These are phyloP conservation scores for Wickerhamiella slavikovae DNA, from an alignment of 805 yeast genomes.

Conservation along the genomic window DNA sequence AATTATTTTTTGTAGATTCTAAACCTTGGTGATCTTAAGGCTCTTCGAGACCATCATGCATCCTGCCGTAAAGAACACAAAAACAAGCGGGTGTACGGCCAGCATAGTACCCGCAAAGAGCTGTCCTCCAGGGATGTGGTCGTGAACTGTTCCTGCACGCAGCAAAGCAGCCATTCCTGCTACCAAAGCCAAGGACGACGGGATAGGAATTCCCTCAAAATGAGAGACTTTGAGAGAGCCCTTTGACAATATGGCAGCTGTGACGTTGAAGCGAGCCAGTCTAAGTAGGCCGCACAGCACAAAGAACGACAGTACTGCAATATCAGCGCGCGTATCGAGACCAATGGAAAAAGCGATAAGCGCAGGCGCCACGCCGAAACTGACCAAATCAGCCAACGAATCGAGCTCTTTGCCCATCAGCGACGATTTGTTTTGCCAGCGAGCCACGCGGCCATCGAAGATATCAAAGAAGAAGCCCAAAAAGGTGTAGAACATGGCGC, in stretches of 20 bases:
- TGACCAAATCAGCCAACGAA: slow-evolving; percentile 82
- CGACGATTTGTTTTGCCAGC: slow-evolving; percentile 77
- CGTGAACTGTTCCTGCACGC: slow-evolving; percentile 22
- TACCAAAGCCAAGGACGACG: slow-evolving; percentile 64
- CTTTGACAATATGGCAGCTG: slow-evolving; percentile 82
- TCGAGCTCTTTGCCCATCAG: slow-evolving; percentile 96
- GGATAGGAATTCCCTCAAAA: slow-evolving; percentile 94
- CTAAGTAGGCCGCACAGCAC: slow-evolving; percentile 87
- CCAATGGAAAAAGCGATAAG: slow-evolving; percentile 83
- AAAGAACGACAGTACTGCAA: slow-evolving; percentile 54
- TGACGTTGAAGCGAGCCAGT: slow-evolving; percentile 86
- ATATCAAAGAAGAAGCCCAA: slow-evolving; percentile 84
- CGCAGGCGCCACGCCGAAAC: slow-evolving; percentile 93
- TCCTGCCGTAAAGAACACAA: slow-evolving; percentile 57
- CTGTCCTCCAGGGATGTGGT: slow-evolving; percentile 46
- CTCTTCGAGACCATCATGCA: slow-evolving; percentile 83
- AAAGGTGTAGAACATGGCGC: slow-evolving; percentile 79
- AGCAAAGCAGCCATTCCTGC: slow-evolving; percentile 50
- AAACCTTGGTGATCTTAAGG: slow-evolving; percentile 76
- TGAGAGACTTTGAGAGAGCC: slow-evolving; percentile 63
- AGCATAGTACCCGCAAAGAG: slow-evolving; percentile 31
- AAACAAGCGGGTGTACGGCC: slow-evolving; percentile 57
- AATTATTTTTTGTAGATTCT: too few species aligned
- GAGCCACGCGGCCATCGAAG: slow-evolving; percentile 92
- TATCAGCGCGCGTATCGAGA: slow-evolving; percentile 65